Evolutionary conservation across 768 basidiomycete species (phyloP).

Genomic region (Mycena haematopus): DNA sequence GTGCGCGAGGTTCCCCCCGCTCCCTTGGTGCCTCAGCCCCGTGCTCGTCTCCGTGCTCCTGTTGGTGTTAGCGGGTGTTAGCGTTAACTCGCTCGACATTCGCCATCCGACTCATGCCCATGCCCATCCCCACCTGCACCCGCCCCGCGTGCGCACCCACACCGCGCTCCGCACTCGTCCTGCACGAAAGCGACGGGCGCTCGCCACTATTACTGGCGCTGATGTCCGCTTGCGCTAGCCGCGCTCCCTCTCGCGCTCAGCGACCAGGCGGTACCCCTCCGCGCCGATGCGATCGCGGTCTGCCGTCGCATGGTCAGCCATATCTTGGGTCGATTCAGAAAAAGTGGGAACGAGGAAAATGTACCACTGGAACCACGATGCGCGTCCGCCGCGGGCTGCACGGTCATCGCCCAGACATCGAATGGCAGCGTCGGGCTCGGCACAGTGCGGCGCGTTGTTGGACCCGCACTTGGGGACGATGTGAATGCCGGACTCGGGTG

Average conservation of each 20-base stretch:
- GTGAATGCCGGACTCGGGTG: too few species aligned
- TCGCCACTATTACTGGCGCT: background rate
- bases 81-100: too few species aligned
- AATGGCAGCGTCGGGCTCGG: conserved; percentile 25
- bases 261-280: conserved; percentile 6
- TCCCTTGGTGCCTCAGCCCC: too few species aligned
- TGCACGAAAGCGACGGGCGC: background rate
- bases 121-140: too few species aligned
- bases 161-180: background rate
- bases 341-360: background rate
- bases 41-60: too few species aligned
- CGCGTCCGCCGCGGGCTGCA: conserved; percentile 24
- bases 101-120: too few species aligned
- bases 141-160: too few species aligned
- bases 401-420: conserved; percentile 27
- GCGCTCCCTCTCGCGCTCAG: background rate
- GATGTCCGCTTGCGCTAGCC: background rate
- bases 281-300: conserved; percentile 1
- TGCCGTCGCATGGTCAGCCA: too few species aligned
- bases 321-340: too few species aligned
- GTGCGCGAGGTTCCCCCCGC: too few species aligned
- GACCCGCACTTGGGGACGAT: too few species aligned
- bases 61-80: too few species aligned
- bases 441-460: background rate
- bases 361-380: background rate